Percentiles rank a stretch among this genome's conserved stretches.
These are phyloP conservation scores for Aspergillus costaricaensis DNA, from an alignment of 2,329 filamentous ascomycete species.

Conservation along the genomic window DNA sequence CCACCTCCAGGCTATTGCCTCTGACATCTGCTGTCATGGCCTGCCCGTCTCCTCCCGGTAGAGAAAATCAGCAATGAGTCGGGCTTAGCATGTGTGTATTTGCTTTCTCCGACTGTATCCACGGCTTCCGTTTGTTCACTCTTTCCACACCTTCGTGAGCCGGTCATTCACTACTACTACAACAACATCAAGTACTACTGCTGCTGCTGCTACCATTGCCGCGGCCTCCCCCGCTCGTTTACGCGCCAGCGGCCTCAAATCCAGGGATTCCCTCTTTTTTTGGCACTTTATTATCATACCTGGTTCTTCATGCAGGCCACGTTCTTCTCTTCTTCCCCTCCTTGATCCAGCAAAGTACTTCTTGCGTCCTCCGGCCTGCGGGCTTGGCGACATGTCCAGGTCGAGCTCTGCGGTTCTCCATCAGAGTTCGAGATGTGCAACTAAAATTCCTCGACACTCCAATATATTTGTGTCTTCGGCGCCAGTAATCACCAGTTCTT, in stretches of 20 bases:
- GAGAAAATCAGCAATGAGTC: conserved; percentile 11
- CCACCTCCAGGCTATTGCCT: conserved; percentile 15
- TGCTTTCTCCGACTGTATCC: conserved; percentile 2
- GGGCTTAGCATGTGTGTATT: conserved; percentile 6
- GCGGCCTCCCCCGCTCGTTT: conserved; percentile 1
- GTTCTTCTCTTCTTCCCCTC: neutral
- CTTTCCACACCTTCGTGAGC: conserved; percentile 3
- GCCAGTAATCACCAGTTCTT: conserved; percentile 7
- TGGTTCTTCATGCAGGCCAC: conserved; percentile 5
- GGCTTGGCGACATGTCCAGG: conserved; percentile 32
- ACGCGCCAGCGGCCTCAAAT: conserved; percentile 4
- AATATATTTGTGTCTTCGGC: conserved; percentile 4
- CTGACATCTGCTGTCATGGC: conserved; percentile 21
- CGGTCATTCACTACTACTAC: neutral
- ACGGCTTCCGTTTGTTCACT: neutral
- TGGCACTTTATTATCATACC: neutral
- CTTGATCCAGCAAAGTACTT: conserved; percentile 8
- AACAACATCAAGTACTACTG: neutral
- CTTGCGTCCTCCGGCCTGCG: conserved; percentile 16
- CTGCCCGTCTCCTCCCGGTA: conserved; percentile 6
- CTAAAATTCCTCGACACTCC: conserved; percentile 25
- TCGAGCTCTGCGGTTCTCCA: conserved; percentile 25
- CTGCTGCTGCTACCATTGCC: neutral
- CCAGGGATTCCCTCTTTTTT: neutral
- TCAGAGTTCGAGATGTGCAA: conserved; percentile 29